Percentiles rank a stretch among this genome's conserved stretches.
Evolutionary conservation across 1,284 basidiomycete genomes (phyloP).

Genomic region (Meira nashicola): DNA sequence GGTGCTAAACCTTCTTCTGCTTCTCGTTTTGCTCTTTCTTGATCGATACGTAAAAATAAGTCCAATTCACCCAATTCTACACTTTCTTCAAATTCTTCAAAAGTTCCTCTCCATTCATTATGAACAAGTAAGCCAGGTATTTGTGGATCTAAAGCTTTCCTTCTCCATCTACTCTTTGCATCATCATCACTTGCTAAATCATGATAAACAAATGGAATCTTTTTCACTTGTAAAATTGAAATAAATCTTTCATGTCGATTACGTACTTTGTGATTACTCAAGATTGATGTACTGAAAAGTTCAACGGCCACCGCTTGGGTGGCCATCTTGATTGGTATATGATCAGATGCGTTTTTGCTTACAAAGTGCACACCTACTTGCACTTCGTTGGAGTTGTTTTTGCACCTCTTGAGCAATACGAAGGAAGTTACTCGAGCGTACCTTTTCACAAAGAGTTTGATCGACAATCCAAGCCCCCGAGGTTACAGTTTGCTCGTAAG

Average conservation of each 20-base stretch:
- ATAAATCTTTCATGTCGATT: constrained; percentile 47
- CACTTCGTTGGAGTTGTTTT: no score
- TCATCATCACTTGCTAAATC: constrained; percentile 50
- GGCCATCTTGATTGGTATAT: no score
- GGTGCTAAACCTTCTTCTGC: constrained; percentile 6
- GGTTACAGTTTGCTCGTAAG: no score
- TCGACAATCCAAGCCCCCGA: no score
- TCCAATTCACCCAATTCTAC: constrained; percentile 50
- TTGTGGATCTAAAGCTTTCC: constrained; percentile 24
- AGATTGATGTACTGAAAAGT: constrained; percentile 52
- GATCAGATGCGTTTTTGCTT: no score
- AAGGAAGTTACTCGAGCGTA: no score
- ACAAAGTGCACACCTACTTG: no score
- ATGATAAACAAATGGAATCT: constrained; percentile 49
- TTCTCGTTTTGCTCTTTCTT: constrained; percentile 11
- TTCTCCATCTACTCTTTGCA: constrained; percentile 48
- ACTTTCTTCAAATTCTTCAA: constrained; percentile 50
- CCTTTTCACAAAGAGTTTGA: no score
- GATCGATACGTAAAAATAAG: constrained; percentile 37
- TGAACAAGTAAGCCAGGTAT: constrained; percentile 50
- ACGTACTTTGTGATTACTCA: constrained; percentile 47
- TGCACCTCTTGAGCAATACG: no score
- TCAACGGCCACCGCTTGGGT: constrained; percentile 28
- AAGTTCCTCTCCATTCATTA: constrained; percentile 52
- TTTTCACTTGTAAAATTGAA: constrained; percentile 38